Base-by-base conservation (phyloP, 225 moss, liverwort and hornwort genomes). In the Physcomitrellopsis africana region DNA sequence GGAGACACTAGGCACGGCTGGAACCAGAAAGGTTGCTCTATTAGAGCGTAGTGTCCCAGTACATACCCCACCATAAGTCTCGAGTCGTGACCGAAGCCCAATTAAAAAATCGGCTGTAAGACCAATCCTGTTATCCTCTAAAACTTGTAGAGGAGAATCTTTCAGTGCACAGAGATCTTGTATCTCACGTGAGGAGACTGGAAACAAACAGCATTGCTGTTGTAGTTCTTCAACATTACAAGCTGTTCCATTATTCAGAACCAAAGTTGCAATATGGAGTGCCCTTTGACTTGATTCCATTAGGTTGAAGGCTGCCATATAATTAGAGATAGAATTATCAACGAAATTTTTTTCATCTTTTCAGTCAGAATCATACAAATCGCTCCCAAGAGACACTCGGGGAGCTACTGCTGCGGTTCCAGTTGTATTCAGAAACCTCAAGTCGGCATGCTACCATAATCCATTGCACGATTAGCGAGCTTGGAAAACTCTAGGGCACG, bases 271-370 rank as follows among this genome's bases (percentile, higher is more conserved):
- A 63, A 87, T 61, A 69, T 81, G 54, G 52, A 78, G 26, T 29
- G 86, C 83, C 72, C 66, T 70, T 65, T 87, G 83, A 63, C 61
- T 73, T 13, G 65, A 72, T 67, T 86, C 86, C 78, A 86, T 75
- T 68, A 54, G 52, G 70, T 75, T 73, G 56, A 52, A 57, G 11
- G 76, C 27, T 70, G 51, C 80, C 77, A 66, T 78, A 32, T 60
- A 52, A 55, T 80, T 67, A 62, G 26, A 32, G 37, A 18, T 11
- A 11, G 22, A 54, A 53, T 46, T 37, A 29, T 80, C 74, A 65
- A 51, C 22, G 64, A 60, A 58, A 22, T 66, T 41, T 46, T 67
- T 63, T 44, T 76, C 86, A 86, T 74, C 54, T 6, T 80, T 29
- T 10, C 15, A 18, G 42, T 3, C 48, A 26, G 62, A 54, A 37